Percentiles rank a stretch among this genome's conserved stretches.
phyloP scores from a whole-genome alignment of 768 basidiomycete genomes.

The Amanita fuliginea region DNA sequence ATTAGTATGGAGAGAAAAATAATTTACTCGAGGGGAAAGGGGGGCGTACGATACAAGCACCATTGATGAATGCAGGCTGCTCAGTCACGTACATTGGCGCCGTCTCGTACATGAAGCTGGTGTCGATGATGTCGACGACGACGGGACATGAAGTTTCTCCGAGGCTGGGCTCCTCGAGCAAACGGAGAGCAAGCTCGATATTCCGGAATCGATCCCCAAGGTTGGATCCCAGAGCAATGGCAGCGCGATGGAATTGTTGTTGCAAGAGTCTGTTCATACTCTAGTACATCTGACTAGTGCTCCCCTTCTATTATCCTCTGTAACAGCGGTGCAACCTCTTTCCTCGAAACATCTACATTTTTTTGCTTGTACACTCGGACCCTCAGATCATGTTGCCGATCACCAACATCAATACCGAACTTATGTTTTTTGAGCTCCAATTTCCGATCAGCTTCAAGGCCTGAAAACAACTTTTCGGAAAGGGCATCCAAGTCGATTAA shows the following conservation, averaged over 20 bases:
- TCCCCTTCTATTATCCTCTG: slow-evolving; percentile 42
- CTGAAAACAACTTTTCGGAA: slow-evolving; percentile 39
- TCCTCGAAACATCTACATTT: slow-evolving; percentile 52
- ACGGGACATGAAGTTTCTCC: slow-evolving; percentile 11
- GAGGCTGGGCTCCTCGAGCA: slow-evolving; percentile 43
- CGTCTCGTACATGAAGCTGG: slow-evolving; percentile 89
- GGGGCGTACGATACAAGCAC: slow-evolving; percentile 70
- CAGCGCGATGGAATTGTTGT: slow-evolving; percentile 12
- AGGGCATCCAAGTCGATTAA: slow-evolving; percentile 27
- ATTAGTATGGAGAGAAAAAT: not conserved
- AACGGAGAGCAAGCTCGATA: slow-evolving; percentile 65
- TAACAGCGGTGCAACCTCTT: slow-evolving; percentile 56
- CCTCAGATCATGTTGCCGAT: slow-evolving; percentile 20
- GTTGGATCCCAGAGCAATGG: slow-evolving; percentile 84
- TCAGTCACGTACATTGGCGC: slow-evolving; percentile 93
- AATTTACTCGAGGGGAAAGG: slow-evolving; percentile 9
- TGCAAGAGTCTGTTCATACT: too few relatives aligned
- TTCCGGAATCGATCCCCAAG: slow-evolving; percentile 79
- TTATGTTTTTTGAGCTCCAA: slow-evolving; percentile 43
- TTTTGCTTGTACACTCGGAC: slow-evolving; percentile 55
- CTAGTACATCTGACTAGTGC: too few relatives aligned
- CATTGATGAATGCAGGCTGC: slow-evolving; percentile 83
- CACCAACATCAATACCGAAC: slow-evolving; percentile 23
- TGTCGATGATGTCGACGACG: slow-evolving; percentile 45
- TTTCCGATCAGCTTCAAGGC: slow-evolving; percentile 44